Evolutionary conservation across 2,329 filamentous ascomycete genomes (phyloP), one percentile per base, ranked within the genome.

Genomic region (Aureobasidium sp.): DNA sequence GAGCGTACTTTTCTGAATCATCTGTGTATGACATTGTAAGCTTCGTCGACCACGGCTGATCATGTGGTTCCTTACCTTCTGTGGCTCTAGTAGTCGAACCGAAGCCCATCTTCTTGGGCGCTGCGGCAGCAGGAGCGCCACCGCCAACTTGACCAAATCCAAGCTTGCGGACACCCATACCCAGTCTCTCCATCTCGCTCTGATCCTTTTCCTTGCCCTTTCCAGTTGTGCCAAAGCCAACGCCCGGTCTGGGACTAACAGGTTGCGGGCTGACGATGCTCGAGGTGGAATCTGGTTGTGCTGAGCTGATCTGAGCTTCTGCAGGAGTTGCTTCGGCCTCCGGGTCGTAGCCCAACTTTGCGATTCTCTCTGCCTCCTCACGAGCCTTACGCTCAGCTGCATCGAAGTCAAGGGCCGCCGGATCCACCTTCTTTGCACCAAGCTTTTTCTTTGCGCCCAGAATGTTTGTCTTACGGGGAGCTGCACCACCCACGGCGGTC

Each of bases 341-440:
- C 0, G 92, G 91, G 69, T 99, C 91, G 71, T 99, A 99, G 42
- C 94, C 94, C 27, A 99, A 80, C 77, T 96, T 96, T 73, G 88
- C 91, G 72, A 97, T 94, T 67, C 94, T 87, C 75, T 97, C 94
- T 3, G 92, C 94, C 76, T 99, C 94, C 76, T 97, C 94, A 75
- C 93, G 96, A 47, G 94, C 94, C 77, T 95, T 96, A 76, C 90
- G 91, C 80, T 99, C 94, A 3, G 92, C 94, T 74, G 93, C 94
- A 66, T 99, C 94, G 70, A 99, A 99, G 77, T 99, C 93, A 65
- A 99, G 69, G 13, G 86, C 78, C 66, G 92, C 89, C 49, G 80
- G 82, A 36, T 78, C 78, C 37, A 96, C 84, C 80, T 97, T 97
- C 84, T 97, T 80, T 34, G 78, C 79, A 36, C 79, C 79, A 13